Evolutionary conservation across 805 yeast genomes (phyloP).

Genomic region (Kluyveromyces lactis): DNA sequence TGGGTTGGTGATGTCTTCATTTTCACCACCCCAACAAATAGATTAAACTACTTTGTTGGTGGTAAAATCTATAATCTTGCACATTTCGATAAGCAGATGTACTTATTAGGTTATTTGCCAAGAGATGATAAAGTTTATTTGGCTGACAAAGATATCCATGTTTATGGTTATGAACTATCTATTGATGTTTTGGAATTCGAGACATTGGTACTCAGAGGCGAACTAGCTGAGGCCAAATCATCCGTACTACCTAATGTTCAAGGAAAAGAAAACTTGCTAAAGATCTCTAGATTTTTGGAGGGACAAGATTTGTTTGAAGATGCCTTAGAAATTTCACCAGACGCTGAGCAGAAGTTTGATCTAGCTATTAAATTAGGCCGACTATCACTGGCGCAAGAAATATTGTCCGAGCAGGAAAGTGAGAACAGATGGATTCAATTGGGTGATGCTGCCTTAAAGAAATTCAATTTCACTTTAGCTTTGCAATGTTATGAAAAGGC

Average conservation of each 20-base stretch:
- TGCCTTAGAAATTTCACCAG: constrained; percentile 77
- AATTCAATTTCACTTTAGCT: constrained; percentile 78
- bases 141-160: constrained; percentile 82
- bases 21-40: constrained; percentile 77
- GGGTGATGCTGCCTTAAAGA: constrained; percentile 76
- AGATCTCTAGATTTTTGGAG: constrained; percentile 87
- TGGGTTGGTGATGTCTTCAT: constrained; percentile 98
- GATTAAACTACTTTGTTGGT: constrained; percentile 92
- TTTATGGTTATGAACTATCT: constrained; percentile 73
- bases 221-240: constrained; percentile 71
- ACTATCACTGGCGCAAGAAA: constrained; percentile 60
- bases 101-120: constrained; percentile 80
- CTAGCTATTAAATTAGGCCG: constrained; percentile 73
- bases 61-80: constrained; percentile 86
- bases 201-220: constrained; percentile 92
- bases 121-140: constrained; percentile 85
- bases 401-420: constrained; percentile 44
- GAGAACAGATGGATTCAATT: constrained; percentile 83
- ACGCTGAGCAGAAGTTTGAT: constrained; percentile 85
- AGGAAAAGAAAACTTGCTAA: constrained; percentile 52
- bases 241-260: constrained; percentile 51
- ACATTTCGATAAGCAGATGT: constrained; percentile 84
- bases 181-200: constrained; percentile 88
- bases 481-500: constrained; percentile 72
- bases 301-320: constrained; percentile 82